Evolutionary conservation across 83 land plant genomes (phyloP), one percentile per base, ranked within the genome.

Genomic region (Picea abies): DNA sequence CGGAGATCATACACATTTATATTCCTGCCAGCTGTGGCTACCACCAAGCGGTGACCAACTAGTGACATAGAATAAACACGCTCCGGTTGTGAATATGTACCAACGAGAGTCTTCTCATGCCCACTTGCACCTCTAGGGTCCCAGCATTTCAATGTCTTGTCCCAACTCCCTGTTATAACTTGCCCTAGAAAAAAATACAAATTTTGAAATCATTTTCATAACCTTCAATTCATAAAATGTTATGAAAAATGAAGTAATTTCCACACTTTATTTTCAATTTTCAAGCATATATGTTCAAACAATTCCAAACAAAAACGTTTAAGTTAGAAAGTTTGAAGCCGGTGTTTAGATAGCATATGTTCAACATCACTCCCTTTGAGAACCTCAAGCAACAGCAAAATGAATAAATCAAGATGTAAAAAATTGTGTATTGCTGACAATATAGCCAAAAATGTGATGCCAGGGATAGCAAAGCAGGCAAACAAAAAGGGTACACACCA

Each of bases 1-100:
- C 99, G 86, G 66, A 98, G 85, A 85, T 98, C 99, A 88, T 98
- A 98, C 17, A 98, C 94, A 87, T 96, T 98, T 32, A 98, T 92
- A 86, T 98, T 97, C 82, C 99, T 92, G 79, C 98, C 99, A 52
- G 99, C 99, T 86, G 99, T 98, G 35, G 99, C 99, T 5, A 98
- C 97, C 14, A 96, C 99, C 81, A 98, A 81, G 64, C 92, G 99
- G 79, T 94, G 90, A 67, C 98, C 29, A 29, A 29, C 29, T 29
- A 29, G 29, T 29, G 29, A 29, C 29, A 29, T 29, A 29, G 29
- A 29, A 86, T 98, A 98, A 10, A 98, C 99, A 83, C 99, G 95
- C 80, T 98, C 99, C 47, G 98, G 97, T 75, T 98, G 99, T 12
- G 89, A 80, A 81, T 94, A 96, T 20, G 99, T 96, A 39, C 96